Conservation (phyloP, 2,329 filamentous ascomycete genomes). For the Helminthosporium solani region DNA sequence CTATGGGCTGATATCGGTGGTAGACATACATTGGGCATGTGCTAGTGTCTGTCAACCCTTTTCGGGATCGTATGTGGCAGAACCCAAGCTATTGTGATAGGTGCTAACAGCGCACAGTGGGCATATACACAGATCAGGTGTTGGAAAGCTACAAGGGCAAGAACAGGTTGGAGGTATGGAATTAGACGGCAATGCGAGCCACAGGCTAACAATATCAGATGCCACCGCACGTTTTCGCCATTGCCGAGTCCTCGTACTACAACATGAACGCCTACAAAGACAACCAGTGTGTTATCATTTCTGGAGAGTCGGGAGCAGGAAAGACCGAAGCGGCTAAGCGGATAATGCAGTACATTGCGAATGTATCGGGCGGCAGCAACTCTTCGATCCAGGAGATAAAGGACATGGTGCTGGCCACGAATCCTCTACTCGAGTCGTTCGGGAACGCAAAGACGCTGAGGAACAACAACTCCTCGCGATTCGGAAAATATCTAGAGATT, state of each 20-base stretch:
- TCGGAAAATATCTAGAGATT: slow-evolving; percentile 97
- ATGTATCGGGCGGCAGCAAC: slow-evolving; percentile 81
- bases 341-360: slow-evolving; percentile 99
- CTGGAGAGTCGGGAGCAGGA: slow-evolving; percentile 94
- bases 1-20: slow-evolving; percentile 29
- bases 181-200: not conserved
- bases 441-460: slow-evolving; percentile 96
- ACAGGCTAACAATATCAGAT: slow-evolving; percentile 47
- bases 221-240: slow-evolving; percentile 94
- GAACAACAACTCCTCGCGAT: slow-evolving; percentile 98
- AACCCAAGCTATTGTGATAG: not conserved
- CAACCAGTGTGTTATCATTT: slow-evolving; percentile 99
- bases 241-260: slow-evolving; percentile 95
- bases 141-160: slow-evolving; percentile 94
- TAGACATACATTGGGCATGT: slow-evolving; percentile 99
- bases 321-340: slow-evolving; percentile 99
- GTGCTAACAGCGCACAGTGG: slow-evolving; percentile 59
- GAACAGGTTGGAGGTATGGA: slow-evolving; percentile 76
- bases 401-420: slow-evolving; percentile 98
- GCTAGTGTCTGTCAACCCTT: slow-evolving; percentile 97
- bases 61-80: slow-evolving; percentile 70
- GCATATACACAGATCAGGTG: slow-evolving; percentile 95
- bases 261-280: slow-evolving; percentile 99
- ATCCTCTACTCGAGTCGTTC: slow-evolving; percentile 94
- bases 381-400: slow-evolving; percentile 95